Evolutionary conservation across 2,329 filamentous ascomycete species (phyloP), one percentile per base, ranked within the genome.

Genomic region (Botrytis pseudocinerea): DNA sequence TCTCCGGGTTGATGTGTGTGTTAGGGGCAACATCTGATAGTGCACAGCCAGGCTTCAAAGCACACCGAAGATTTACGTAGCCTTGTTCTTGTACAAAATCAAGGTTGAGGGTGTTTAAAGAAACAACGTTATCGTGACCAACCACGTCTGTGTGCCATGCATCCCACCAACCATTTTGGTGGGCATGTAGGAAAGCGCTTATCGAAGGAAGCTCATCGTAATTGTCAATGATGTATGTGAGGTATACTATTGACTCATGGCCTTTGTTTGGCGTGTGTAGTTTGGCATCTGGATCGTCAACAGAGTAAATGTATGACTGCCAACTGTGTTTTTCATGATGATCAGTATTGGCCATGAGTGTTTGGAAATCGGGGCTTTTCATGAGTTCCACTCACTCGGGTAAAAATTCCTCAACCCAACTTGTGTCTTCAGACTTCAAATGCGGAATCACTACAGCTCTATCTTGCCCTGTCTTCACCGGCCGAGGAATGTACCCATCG

Each of bases 41-140:
- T n/a, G 8, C 83, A 74, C 89, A 90, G 12, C 88, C 88, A 4
- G 88, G 85, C 54, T 85, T 83, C 86, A 85, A 87, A 75, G 85
- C 86, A 79, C 89, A 91, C 71, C 88, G 86, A 69, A 90, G 83
- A 77, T 90, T 90, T 75, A 87, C 85, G 78, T 90, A 91, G 64
- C 88, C 88, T 68, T 84, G 82, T 70, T 83, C 79, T 68, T 84
- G 83, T 28, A 90, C 83, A 73, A 76, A 70, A 28, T 77, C 76
- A 0, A 77, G 57, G 1, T 76, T 78, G n/a, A 78, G 57, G 0
- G 74, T 74, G 0, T 71, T 63, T 7, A 79, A 73, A 65, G 77
- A 75, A 28, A 77, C 54, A 16, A 89, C 83, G 28, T 75, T 74
- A 72, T 77, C 76, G 22, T 74, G n/a, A 25, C 54, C 40, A 35